A percentile compares a stretch with the other conserved stretches of the same genome.
These are phyloP conservation scores for Rhipidocladum racemiflorum DNA, from an alignment of 176 grass and related monocot genomes.

Conservation along the genomic window DNA sequence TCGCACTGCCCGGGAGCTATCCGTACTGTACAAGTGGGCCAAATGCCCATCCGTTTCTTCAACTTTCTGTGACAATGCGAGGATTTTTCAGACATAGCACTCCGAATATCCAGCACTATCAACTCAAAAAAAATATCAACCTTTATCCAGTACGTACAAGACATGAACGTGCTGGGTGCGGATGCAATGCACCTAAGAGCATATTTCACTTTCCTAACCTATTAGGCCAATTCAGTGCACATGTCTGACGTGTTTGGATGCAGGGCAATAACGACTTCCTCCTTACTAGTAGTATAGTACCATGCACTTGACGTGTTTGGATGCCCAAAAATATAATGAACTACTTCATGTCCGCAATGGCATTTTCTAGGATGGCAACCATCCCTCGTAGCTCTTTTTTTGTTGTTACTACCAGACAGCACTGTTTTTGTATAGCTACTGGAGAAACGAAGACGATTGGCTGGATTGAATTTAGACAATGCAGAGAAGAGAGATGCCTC, in stretches of 20 bases:
- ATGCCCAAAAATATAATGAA: constrained; percentile 7
- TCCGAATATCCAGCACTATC: too few species aligned
- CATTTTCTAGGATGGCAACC: background rate
- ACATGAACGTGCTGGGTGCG: background rate
- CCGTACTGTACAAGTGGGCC: too few species aligned
- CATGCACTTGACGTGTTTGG: too few species aligned
- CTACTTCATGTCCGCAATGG: constrained; percentile 4
- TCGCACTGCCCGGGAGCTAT: too few species aligned
- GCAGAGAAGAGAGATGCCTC: background rate
- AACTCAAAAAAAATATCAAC: too few species aligned
- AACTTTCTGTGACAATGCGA: too few species aligned
- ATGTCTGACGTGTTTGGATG: too few species aligned
- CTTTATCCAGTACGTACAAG: too few species aligned
- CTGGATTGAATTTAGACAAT: constrained; percentile 3
- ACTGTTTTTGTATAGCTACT: background rate
- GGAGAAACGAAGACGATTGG: background rate
- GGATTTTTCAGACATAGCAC: too few species aligned
- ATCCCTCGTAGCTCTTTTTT: background rate
- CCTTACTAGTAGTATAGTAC: background rate
- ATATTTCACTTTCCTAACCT: background rate
- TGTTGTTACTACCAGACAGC: background rate
- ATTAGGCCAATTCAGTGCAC: background rate
- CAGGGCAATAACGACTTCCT: background rate
- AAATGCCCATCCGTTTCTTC: too few species aligned
- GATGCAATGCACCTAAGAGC: background rate